These are phyloP conservation scores for Butyriboletus loyo DNA, from an alignment of 768 basidiomycete genomes.

Conservation along the genomic window DNA sequence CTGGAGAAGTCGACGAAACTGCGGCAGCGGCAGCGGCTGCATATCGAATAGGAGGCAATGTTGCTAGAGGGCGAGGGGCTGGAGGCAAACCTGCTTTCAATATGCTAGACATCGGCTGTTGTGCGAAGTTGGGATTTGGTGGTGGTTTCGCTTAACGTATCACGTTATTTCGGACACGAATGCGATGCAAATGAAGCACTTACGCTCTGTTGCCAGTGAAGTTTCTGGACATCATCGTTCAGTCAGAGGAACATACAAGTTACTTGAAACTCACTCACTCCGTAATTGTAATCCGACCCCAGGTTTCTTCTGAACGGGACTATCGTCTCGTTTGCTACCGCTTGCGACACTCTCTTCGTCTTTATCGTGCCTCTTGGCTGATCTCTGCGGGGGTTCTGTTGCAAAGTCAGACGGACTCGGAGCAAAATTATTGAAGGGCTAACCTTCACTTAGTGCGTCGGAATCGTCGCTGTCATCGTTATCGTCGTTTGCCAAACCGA, in stretches of 20 bases:
- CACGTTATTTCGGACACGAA: constrained; percentile 4
- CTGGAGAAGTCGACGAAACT: constrained; percentile 24
- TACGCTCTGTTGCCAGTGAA: constrained; percentile 62
- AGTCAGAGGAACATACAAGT: constrained; percentile 8
- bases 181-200: constrained; percentile 14
- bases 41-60: constrained; percentile 81
- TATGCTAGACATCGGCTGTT: constrained; percentile 73
- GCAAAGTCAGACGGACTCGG: background rate
- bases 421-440: background rate
- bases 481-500: constrained; percentile 69
- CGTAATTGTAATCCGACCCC: constrained; percentile 58
- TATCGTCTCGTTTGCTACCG: constrained; percentile 68
- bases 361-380: constrained; percentile 64
- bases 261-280: constrained; percentile 57
- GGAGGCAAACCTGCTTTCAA: constrained; percentile 70
- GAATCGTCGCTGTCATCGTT: constrained; percentile 75
- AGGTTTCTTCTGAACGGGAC: constrained; percentile 79
- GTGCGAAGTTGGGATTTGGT: constrained; percentile 75
- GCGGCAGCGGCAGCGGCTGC: constrained; percentile 80
- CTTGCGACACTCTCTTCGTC: constrained; percentile 76
- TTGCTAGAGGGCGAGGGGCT: constrained; percentile 48
- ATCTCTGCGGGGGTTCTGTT: constrained; percentile 62
- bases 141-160: constrained; percentile 53
- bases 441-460: constrained; percentile 72
- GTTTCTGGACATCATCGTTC: constrained; percentile 46